Percentiles rank a stretch among this genome's conserved stretches.
These are phyloP conservation scores for Vickermania spadyakhi DNA, from an alignment of 208 protist genomes.

Conservation along the genomic window DNA sequence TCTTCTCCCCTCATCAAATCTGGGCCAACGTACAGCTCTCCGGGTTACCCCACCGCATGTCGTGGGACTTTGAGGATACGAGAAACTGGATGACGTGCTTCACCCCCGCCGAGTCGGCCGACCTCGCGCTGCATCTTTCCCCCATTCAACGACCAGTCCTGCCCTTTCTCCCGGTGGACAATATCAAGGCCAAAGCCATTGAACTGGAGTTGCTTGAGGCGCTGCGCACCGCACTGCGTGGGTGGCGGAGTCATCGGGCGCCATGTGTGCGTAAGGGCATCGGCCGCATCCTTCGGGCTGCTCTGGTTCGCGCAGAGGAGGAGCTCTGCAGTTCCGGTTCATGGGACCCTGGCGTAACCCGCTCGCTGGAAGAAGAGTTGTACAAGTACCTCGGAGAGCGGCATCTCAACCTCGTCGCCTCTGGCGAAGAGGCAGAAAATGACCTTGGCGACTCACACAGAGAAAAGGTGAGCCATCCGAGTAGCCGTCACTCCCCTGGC, in stretches of 20 bases:
- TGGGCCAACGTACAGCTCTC: conserved; percentile 79
- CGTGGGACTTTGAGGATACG: conserved; percentile 48
- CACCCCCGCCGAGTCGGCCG: not conserved
- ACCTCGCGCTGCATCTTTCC: conserved; percentile 27
- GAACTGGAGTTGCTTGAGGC: conserved; percentile 41
- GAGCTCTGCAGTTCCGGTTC: conserved; percentile 45
- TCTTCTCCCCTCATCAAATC: conserved; percentile 68
- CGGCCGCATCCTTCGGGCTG: conserved; percentile 33
- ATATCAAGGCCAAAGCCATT: conserved; percentile 34
- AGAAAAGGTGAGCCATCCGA: not conserved
- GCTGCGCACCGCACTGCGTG: conserved; percentile 31
- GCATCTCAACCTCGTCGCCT: conserved; percentile 6
- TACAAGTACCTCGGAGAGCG: conserved; percentile 51
- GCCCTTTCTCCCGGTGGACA: conserved; percentile 26
- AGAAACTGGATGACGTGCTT: conserved; percentile 71
- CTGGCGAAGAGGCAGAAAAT: not conserved
- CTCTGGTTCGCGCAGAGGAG: conserved; percentile 42
- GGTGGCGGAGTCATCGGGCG: conserved; percentile 55
- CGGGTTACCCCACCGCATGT: conserved; percentile 69
- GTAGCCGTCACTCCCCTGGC: not conserved
- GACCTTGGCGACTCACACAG: not conserved
- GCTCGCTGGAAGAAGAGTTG: conserved; percentile 25
- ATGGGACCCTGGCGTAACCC: conserved; percentile 25
- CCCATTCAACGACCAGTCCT: conserved; percentile 59
- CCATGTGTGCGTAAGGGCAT: conserved; percentile 52